Evolutionary conservation across 768 basidiomycete species (phyloP).

Genomic region (Krasilnikovozyma curviuscula): DNA sequence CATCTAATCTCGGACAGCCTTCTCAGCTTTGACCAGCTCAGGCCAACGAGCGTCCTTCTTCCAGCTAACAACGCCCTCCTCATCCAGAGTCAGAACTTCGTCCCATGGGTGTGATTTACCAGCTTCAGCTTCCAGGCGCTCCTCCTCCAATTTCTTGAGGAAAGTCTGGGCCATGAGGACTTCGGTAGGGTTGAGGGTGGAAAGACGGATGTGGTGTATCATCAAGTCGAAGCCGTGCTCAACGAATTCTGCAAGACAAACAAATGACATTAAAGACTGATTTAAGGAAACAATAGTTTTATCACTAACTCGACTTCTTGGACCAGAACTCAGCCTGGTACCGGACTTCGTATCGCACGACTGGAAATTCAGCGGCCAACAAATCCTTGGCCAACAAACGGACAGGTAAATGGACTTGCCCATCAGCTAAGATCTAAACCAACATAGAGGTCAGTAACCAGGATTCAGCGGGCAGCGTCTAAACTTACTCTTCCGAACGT

Average conservation of each 20-base stretch:
- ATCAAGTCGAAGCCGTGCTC: conserved; percentile 49
- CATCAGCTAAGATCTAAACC: conserved; percentile 14
- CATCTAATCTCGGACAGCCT: conserved; percentile 10
- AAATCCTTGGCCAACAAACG: conserved; percentile 45
- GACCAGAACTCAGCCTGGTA: conserved; percentile 5
- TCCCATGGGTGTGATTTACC: conserved; percentile 24
- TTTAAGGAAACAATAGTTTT: not conserved
- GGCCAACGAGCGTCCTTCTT: conserved; percentile 36
- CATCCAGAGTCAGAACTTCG: conserved; percentile 35
- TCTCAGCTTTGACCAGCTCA: not conserved
- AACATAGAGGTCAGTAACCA: not conserved
- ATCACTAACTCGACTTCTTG: not conserved
- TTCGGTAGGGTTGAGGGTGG: conserved; percentile 34
- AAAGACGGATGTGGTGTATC: conserved; percentile 42
- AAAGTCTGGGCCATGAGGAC: conserved; percentile 36
- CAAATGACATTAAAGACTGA: not conserved
- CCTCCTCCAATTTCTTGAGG: conserved; percentile 34
- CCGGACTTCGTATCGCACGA: conserved; percentile 36
- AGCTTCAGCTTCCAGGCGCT: conserved; percentile 27
- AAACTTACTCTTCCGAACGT: conserved; percentile 40
- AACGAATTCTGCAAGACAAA: conserved; percentile 36
- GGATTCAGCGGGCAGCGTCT: conserved; percentile 35
- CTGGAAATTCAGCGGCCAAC: conserved; percentile 38
- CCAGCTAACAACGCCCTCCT: conserved; percentile 40
- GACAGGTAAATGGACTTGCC: conserved; percentile 42